These are phyloP conservation scores for Ramicandelaber brevisporus DNA, from an alignment of 192 early-diverging fungal genomes.

Conservation along the genomic window DNA sequence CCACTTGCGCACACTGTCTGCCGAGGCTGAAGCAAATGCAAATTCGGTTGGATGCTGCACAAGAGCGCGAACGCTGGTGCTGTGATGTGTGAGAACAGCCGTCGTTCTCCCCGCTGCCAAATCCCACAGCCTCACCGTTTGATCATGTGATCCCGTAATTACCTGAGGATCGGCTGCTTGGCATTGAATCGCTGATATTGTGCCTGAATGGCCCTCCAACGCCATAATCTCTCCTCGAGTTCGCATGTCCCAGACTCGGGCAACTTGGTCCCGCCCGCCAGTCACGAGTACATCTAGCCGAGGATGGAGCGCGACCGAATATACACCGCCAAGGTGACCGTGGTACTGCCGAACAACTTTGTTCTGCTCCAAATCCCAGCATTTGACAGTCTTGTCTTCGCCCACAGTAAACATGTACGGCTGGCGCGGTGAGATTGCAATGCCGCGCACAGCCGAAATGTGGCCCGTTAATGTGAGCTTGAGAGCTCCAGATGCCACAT, in stretches of 20 bases:
- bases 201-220: conserved; percentile 63
- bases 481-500: conserved; percentile 87
- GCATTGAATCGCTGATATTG: conserved; percentile 64
- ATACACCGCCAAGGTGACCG: conserved; percentile 88
- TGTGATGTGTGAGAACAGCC: conserved; percentile 89
- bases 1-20: conserved; percentile 95
- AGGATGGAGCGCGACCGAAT: conserved; percentile 75
- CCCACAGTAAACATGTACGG: conserved; percentile 94
- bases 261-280: conserved; percentile 79
- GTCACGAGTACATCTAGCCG: conserved; percentile 86
- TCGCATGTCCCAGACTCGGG: conserved; percentile 96
- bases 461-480: conserved; percentile 92
- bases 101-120: conserved; percentile 87
- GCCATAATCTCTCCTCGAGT: conserved; percentile 82
- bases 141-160: conserved; percentile 79
- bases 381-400: conserved; percentile 98
- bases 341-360: conserved; percentile 98
- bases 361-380: conserved; percentile 98
- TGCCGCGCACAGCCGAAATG: conserved; percentile 79
- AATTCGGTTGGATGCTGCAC: conserved; percentile 85
- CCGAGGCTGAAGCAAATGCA: conserved; percentile 65
- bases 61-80: conserved; percentile 81
- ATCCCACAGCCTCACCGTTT: conserved; percentile 89
- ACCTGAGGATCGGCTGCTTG: conserved; percentile 95
- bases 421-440: conserved; percentile 81